Percentiles rank a stretch among this genome's conserved stretches.
These are phyloP conservation scores for Groenewaldozyma sp. DNA, from an alignment of 1,139 yeast species.

Conservation along the genomic window DNA sequence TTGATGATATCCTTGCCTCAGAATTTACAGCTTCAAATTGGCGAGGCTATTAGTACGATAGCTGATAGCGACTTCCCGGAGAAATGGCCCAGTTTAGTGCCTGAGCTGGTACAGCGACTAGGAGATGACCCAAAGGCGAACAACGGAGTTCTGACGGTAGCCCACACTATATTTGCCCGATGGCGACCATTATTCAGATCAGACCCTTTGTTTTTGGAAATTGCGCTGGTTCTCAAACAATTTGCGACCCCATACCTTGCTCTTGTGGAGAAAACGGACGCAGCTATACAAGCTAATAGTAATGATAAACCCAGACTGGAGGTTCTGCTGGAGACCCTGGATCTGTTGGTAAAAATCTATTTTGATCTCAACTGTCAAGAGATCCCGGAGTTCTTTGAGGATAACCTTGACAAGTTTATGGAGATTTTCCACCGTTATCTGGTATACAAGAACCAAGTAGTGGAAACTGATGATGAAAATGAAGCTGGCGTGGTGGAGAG, in stretches of 20 bases:
- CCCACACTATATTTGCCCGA: constrained; percentile 90
- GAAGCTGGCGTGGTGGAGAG: constrained; percentile 63
- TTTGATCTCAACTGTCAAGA: constrained; percentile 96
- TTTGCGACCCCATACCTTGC: constrained; percentile 75
- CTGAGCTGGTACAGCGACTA: constrained; percentile 58
- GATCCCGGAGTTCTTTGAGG: constrained; percentile 96
- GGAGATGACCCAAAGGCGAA: constrained; percentile 61
- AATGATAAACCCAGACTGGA: constrained; percentile 39
- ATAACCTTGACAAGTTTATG: constrained; percentile 73
- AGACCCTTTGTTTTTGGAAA: constrained; percentile 81
- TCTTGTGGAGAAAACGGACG: constrained; percentile 58
- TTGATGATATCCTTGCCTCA: constrained; percentile 77
- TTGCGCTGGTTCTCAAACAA: constrained; percentile 74
- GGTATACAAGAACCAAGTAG: constrained; percentile 44
- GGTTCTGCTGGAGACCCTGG: constrained; percentile 57
- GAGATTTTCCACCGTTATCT: constrained; percentile 72
- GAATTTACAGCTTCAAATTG: constrained; percentile 75
- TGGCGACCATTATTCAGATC: constrained; percentile 95
- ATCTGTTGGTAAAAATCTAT: constrained; percentile 68
- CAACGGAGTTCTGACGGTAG: constrained; percentile 81
- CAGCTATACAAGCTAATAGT: constrained; percentile 44
- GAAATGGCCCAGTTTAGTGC: constrained; percentile 73
- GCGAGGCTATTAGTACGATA: constrained; percentile 84
- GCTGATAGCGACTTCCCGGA: constrained; percentile 96
- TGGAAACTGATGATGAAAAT: constrained; percentile 55